Conservation (phyloP, 108 stramenopile genomes). For the Pseudonitzschia multiseries region DNA sequence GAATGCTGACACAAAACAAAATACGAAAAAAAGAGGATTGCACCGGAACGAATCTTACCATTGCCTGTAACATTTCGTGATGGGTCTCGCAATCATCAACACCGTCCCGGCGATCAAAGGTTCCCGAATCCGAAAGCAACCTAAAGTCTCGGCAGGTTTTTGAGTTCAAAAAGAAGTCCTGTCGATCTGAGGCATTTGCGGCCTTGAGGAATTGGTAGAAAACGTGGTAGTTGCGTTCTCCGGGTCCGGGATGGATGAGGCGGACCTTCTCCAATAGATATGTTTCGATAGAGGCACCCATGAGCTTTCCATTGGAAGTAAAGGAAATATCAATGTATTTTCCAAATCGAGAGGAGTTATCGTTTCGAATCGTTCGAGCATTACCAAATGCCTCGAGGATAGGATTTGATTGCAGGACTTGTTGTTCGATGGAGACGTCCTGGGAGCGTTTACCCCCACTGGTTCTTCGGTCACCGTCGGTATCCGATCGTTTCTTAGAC, state of each 20-base stretch:
- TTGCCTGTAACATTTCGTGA: conserved; percentile 78
- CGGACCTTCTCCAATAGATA: conserved; percentile 97
- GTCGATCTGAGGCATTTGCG: conserved; percentile 54
- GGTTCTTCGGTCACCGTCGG: neutral
- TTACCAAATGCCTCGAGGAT: conserved; percentile 98
- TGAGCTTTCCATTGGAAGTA: conserved; percentile 71
- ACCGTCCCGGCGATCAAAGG: conserved; percentile 82
- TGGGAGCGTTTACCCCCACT: conserved; percentile 17
- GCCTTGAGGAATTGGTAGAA: conserved; percentile 88
- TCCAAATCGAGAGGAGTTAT: conserved; percentile 91
- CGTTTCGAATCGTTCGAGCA: conserved; percentile 94
- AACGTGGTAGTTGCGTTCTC: conserved; percentile 89
- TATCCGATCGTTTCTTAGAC: conserved; percentile 45
- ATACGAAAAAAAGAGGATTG: neutral
- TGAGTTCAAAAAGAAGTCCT: conserved; percentile 42
- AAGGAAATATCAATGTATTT: conserved; percentile 84
- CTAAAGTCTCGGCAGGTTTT: conserved; percentile 61
- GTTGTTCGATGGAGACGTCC: conserved; percentile 77
- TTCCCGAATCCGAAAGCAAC: conserved; percentile 65
- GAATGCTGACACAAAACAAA: neutral
- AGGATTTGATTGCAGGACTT: conserved; percentile 92
- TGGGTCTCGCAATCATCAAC: conserved; percentile 82
- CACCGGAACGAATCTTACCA: no score
- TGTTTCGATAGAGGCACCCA: conserved; percentile 89
- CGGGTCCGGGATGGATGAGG: conserved; percentile 61